Conservation (phyloP, 106 monocot genomes). For the Xerophyta viscosa region DNA sequence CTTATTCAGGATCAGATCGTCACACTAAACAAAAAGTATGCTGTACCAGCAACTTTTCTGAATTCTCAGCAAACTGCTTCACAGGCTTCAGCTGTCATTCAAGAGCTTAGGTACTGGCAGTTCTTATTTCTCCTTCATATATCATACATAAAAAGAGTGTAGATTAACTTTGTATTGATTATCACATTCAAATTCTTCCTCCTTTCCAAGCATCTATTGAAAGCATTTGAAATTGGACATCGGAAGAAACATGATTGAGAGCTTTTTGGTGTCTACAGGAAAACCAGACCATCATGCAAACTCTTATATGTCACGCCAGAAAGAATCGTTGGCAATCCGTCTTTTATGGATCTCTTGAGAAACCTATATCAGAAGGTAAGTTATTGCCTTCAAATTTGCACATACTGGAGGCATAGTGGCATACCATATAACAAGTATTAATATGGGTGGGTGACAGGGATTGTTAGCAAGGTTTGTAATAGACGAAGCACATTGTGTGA, state of each 20-base stretch:
- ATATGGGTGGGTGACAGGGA: slow-evolving; percentile 32
- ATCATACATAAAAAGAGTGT: no score
- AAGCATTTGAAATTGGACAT: no score
- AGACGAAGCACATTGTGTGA: slow-evolving; percentile 97
- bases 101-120: slow-evolving; percentile 53
- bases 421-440: slow-evolving; percentile 8
- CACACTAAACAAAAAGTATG: slow-evolving; percentile 70
- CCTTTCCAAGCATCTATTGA: no score
- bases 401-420: not conserved
- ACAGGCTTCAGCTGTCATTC: slow-evolving; percentile 71
- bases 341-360: slow-evolving; percentile 54
- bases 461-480: slow-evolving; percentile 87
- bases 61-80: slow-evolving; percentile 91
- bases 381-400: slow-evolving; percentile 3
- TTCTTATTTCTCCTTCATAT: no score
- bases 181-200: no score
- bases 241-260: no score
- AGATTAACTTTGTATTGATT: no score
- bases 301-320: slow-evolving; percentile 95
- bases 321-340: slow-evolving; percentile 63
- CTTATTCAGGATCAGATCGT: slow-evolving; percentile 93
- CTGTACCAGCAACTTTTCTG: slow-evolving; percentile 80
- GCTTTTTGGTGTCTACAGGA: slow-evolving; percentile 33
- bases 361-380: slow-evolving; percentile 74
- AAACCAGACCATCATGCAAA: slow-evolving; percentile 74